Evolutionary conservation across 1,139 yeast species (phyloP).

Genomic region (Scheffersomyces titani): DNA sequence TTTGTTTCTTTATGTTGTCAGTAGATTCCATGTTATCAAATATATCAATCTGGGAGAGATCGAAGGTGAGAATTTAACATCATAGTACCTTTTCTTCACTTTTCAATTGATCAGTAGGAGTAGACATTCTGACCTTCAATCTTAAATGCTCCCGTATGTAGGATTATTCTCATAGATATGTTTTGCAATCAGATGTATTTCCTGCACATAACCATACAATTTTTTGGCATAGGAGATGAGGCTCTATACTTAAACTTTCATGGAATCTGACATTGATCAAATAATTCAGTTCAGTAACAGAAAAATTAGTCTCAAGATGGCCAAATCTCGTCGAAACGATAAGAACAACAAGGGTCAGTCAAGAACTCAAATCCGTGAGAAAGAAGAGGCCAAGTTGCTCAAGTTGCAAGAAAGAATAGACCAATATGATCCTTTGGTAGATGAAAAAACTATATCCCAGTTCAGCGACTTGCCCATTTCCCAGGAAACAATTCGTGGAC

Average conservation of each 20-base stretch:
- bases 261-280: background rate
- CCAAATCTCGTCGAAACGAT: slow-evolving; percentile 19
- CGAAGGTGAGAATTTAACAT: no score
- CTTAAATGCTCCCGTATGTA: no score
- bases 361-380: slow-evolving; percentile 25
- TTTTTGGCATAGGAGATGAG: background rate
- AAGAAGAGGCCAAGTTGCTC: slow-evolving; percentile 48
- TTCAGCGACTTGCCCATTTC: slow-evolving; percentile 79
- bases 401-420: slow-evolving; percentile 49
- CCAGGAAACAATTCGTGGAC: slow-evolving; percentile 63
- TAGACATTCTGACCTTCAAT: no score
- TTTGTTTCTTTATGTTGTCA: no score
- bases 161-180: no score
- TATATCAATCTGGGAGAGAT: no score
- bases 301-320: slow-evolving; percentile 16
- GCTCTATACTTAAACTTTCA: background rate
- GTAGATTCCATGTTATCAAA: no score
- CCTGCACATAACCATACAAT: background rate
- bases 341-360: slow-evolving; percentile 17
- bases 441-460: slow-evolving; percentile 32
- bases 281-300: background rate
- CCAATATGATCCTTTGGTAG: slow-evolving; percentile 47
- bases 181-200: no score
- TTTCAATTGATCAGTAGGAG: no score
- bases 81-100: no score